These are phyloP conservation scores for Eucalyptus paniculata DNA, from an alignment of 345 rosid genomes.

Conservation along the genomic window DNA sequence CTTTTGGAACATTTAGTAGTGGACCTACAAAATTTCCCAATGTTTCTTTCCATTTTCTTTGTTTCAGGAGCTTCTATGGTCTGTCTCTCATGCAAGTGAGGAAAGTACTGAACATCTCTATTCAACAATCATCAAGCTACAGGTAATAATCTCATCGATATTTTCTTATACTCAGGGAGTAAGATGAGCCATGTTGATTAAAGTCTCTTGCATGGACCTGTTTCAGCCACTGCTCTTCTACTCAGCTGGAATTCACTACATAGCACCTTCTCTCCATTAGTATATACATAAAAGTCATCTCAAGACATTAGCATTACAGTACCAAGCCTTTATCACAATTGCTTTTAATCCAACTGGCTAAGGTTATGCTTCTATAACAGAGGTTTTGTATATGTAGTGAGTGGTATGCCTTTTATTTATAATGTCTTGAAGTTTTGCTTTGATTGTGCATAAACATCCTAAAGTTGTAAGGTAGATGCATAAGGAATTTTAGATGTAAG, in stretches of 20 bases:
- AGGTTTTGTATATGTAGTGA: background rate
- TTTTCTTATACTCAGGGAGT: background rate
- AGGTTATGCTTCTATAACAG: background rate
- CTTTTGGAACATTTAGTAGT: background rate
- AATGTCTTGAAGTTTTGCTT: background rate
- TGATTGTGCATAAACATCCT: background rate
- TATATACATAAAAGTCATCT: background rate
- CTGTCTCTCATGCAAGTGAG: conserved; percentile 70
- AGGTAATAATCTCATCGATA: conserved; percentile 23
- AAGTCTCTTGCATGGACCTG: background rate
- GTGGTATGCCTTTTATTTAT: background rate
- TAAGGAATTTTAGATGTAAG: background rate
- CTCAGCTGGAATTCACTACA: background rate
- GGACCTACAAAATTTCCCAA: background rate
- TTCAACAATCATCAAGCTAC: conserved; percentile 73
- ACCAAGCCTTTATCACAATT: background rate
- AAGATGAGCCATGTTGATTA: background rate
- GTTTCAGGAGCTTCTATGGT: conserved; percentile 65
- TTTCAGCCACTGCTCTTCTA: background rate
- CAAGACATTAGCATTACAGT: background rate
- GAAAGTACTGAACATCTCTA: conserved; percentile 83
- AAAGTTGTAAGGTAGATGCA: background rate
- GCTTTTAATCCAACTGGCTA: background rate
- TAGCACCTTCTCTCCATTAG: background rate
- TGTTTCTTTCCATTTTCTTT: background rate